Conservation (phyloP, 164 flowering plant genomes). For the Pachysandra terminalis region DNA sequence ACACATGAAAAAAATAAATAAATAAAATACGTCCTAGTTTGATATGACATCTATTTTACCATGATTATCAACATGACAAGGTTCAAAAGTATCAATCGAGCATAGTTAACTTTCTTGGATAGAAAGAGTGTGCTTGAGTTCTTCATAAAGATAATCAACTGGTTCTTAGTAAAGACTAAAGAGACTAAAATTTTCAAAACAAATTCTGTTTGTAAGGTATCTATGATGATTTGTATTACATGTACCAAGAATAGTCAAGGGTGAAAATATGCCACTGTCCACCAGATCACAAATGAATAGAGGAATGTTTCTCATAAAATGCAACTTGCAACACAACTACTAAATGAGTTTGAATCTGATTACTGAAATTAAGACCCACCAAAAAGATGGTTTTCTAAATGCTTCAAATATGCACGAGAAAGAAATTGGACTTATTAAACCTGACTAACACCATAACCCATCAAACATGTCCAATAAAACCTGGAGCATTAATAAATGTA, state of each 20-base stretch:
- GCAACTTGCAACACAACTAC: neutral
- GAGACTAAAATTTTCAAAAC: neutral
- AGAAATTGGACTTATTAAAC: neutral
- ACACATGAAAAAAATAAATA: too few relatives aligned
- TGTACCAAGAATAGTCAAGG: neutral
- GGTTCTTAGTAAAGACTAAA: neutral
- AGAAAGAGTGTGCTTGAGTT: neutral
- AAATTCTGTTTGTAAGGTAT: neutral
- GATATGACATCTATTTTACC: too few relatives aligned
- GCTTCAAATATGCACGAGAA: neutral
- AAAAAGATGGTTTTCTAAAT: neutral
- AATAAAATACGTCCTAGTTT: too few relatives aligned
- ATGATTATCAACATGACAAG: too few relatives aligned
- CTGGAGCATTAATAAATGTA: too few relatives aligned
- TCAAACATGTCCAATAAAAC: neutral
- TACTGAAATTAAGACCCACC: neutral
- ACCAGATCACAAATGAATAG: neutral
- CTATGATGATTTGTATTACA: too few relatives aligned
- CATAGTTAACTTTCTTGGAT: too few relatives aligned
- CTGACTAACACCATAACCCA: neutral
- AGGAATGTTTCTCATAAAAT: neutral
- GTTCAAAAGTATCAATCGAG: too few relatives aligned
- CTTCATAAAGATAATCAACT: neutral
- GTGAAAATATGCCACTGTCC: neutral
- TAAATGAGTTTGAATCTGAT: neutral